A percentile compares a stretch with the other conserved stretches of the same genome.
These are phyloP conservation scores for Fusarium oxysporum DNA, from an alignment of 2,329 filamentous ascomycete genomes.

Conservation along the genomic window DNA sequence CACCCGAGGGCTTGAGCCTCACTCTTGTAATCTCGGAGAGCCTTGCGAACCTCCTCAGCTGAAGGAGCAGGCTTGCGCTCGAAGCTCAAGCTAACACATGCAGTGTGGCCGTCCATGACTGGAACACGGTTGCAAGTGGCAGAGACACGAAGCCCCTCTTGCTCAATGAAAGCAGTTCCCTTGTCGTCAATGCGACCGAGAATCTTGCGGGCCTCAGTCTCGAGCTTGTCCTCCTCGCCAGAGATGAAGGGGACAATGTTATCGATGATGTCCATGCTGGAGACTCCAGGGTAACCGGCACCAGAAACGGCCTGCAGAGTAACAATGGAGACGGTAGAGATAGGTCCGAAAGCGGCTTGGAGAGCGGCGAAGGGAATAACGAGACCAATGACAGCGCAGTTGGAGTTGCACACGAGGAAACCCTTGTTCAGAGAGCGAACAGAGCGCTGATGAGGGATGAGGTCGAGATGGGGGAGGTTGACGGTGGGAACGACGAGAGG, in stretches of 20 bases:
- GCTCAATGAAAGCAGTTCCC: conserved; percentile 80
- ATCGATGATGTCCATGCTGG: conserved; percentile 95
- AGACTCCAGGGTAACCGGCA: conserved; percentile 89
- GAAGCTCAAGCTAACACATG: conserved; percentile 91
- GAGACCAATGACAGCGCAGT: conserved; percentile 96
- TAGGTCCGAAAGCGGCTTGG: conserved; percentile 85
- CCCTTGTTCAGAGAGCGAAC: conserved; percentile 81
- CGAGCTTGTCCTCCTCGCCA: conserved; percentile 96
- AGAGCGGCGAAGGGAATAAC: conserved; percentile 95
- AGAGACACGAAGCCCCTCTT: conserved; percentile 78
- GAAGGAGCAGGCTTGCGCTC: conserved; percentile 78
- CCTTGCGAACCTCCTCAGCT: conserved; percentile 80
- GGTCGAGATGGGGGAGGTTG: conserved; percentile 86
- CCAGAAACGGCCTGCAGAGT: conserved; percentile 96
- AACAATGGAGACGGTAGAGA: conserved; percentile 81
- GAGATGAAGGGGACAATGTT: conserved; percentile 95
- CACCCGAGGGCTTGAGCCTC: conserved; percentile 88
- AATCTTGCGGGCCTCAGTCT: conserved; percentile 95
- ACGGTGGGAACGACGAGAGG: conserved; percentile 96
- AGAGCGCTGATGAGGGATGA: conserved; percentile 89
- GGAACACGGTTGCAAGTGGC: conserved; percentile 93
- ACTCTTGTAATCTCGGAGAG: conserved; percentile 81
- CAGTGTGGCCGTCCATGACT: conserved; percentile 95
- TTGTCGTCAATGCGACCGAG: conserved; percentile 79
- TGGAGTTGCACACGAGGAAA: conserved; percentile 97